Evolutionary conservation across 345 rosid genomes (phyloP).

Genomic region (Noccaea bulbosa): DNA sequence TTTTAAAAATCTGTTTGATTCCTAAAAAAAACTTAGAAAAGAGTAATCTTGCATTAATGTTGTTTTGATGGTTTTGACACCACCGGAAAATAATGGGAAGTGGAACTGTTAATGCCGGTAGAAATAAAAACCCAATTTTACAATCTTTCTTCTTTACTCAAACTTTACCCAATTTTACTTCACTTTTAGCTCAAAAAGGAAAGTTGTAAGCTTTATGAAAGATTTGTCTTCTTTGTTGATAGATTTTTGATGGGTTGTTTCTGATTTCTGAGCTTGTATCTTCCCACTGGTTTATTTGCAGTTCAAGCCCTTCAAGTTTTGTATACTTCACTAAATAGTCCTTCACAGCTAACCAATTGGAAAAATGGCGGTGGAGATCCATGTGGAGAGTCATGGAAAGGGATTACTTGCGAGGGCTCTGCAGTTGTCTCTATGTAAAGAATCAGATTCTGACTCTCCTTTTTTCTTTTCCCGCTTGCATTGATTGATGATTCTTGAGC

Average conservation of each 20-base stretch:
- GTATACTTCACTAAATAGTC: conserved; percentile 75
- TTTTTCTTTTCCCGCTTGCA: conserved; percentile 20
- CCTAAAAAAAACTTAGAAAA: no score
- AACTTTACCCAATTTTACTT: not conserved
- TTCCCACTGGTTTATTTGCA: conserved; percentile 45
- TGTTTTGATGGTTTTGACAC: conserved; percentile 38
- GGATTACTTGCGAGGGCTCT: conserved; percentile 82
- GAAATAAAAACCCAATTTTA: not conserved
- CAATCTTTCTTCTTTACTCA: not conserved
- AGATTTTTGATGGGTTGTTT: conserved; percentile 27
- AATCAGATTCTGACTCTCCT: conserved; percentile 2
- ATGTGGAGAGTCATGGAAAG: conserved; percentile 96
- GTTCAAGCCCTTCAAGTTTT: conserved; percentile 88
- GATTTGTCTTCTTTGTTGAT: conserved; percentile 25
- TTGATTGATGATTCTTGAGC: conserved; percentile 1
- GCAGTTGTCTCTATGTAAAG: conserved; percentile 86
- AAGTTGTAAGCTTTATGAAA: conserved; percentile 24
- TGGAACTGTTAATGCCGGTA: conserved; percentile 11
- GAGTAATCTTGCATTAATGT: conserved; percentile 1
- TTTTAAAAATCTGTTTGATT: not conserved
- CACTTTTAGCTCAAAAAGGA: conserved; percentile 22
- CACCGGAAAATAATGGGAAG: conserved; percentile 27
- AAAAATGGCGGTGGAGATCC: conserved; percentile 83
- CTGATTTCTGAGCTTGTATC: conserved; percentile 14
- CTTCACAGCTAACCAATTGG: conserved; percentile 93